Percentiles rank a stretch among this genome's conserved stretches.
Conservation (phyloP, 2,329 filamentous ascomycete genomes). For the Claviceps paspali region DNA sequence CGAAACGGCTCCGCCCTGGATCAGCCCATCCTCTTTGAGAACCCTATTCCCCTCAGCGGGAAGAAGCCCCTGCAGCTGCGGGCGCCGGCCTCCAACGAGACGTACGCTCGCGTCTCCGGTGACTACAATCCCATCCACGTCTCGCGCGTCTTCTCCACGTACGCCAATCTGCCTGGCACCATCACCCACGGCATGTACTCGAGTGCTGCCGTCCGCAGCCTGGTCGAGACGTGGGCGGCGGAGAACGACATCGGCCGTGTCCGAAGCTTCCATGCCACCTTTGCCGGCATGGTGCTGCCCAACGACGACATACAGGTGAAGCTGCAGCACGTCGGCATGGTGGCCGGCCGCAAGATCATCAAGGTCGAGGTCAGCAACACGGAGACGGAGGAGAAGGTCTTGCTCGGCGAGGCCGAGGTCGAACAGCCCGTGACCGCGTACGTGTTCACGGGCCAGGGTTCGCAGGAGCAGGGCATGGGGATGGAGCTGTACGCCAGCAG, state of each 20-base stretch:
- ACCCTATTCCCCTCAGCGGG: constrained; percentile 86
- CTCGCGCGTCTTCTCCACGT: constrained; percentile 88
- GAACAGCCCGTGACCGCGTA: constrained; percentile 95
- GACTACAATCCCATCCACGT: constrained; percentile 99
- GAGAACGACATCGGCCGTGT: constrained; percentile 98
- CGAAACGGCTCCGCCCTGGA: constrained; percentile 85
- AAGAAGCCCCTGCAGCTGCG: constrained; percentile 79
- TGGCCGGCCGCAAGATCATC: constrained; percentile 96
- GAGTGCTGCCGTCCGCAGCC: constrained; percentile 83
- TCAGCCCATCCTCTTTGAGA: constrained; percentile 93
- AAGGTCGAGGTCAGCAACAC: constrained; percentile 94
- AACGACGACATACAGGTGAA: constrained; percentile 93
- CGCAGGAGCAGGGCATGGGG: constrained; percentile 98
- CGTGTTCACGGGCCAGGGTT: constrained; percentile 95
- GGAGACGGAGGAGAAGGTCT: constrained; percentile 90
- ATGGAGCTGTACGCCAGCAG: constrained; percentile 97
- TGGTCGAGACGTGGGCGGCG: constrained; percentile 97
- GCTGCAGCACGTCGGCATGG: constrained; percentile 94
- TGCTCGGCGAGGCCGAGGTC: constrained; percentile 89
- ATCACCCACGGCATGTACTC: constrained; percentile 99
- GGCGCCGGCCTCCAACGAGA: constrained; percentile 92
- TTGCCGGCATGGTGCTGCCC: constrained; percentile 97
- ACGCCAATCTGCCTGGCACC: constrained; percentile 87
- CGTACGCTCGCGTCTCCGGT: constrained; percentile 90
- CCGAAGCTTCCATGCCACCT: constrained; percentile 87